These are phyloP conservation scores for Aspergillus viridinutans DNA, from an alignment of 2,329 filamentous ascomycete genomes.

Conservation along the genomic window DNA sequence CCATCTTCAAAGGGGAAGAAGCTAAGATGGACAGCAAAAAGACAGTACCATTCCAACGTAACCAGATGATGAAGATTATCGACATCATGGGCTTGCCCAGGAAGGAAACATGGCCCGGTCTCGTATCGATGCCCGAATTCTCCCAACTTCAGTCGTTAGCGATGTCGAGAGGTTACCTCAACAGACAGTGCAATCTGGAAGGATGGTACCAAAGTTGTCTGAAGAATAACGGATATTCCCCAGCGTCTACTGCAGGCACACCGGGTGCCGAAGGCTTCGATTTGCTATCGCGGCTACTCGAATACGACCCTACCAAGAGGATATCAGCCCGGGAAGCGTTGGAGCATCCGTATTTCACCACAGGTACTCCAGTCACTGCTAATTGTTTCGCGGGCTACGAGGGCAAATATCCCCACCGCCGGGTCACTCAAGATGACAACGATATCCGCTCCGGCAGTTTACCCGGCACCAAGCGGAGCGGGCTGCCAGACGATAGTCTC, in stretches of 20 bases:
- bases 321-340: constrained; percentile 83
- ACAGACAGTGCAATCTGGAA: constrained; percentile 60
- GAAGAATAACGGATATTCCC: constrained; percentile 52
- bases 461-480: constrained; percentile 86
- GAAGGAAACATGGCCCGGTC: constrained; percentile 81
- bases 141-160: constrained; percentile 58
- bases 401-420: constrained; percentile 80
- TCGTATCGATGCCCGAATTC: constrained; percentile 84
- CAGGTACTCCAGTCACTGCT: constrained; percentile 62
- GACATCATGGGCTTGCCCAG: constrained; percentile 90
- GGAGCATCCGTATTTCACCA: constrained; percentile 83
- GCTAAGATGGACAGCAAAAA: constrained; percentile 99
- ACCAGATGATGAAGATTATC: constrained; percentile 98
- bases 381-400: constrained; percentile 91
- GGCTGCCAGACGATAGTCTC: constrained; percentile 76
- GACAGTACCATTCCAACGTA: constrained; percentile 92
- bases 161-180: constrained; percentile 46
- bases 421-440: constrained; percentile 91
- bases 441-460: constrained; percentile 88
- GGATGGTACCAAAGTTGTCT: constrained; percentile 75
- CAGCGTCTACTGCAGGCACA: constrained; percentile 48
- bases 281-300: constrained; percentile 74
- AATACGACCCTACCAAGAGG: constrained; percentile 88
- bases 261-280: constrained; percentile 75
- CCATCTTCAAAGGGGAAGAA: constrained; percentile 98